These are phyloP conservation scores for Aspergillus sp. DNA, from an alignment of 2,329 filamentous ascomycete species.

Conservation along the genomic window DNA sequence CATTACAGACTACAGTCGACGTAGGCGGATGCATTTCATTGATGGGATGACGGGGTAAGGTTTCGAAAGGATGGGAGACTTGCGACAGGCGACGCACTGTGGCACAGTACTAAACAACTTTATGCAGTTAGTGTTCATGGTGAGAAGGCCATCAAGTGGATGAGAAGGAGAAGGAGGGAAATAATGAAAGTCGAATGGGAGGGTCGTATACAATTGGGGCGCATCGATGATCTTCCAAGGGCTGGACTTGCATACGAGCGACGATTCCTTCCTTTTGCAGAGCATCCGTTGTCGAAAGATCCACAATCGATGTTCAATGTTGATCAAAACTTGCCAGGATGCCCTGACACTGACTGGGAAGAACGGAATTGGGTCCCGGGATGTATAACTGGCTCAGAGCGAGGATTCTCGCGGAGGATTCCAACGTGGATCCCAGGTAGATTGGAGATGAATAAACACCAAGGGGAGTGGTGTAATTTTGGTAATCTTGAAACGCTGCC, in stretches of 20 bases:
- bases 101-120: constrained; percentile 12
- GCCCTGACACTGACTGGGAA: neutral
- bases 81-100: constrained; percentile 9
- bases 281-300: neutral
- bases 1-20: constrained; percentile 3
- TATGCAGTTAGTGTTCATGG: neutral
- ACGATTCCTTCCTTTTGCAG: neutral
- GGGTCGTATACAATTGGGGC: neutral
- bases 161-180: neutral
- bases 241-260: neutral
- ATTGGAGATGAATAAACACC: too few relatives aligned
- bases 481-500: neutral
- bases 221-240: neutral
- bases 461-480: neutral
- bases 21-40: constrained; percentile 5
- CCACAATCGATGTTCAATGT: neutral
- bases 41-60: constrained; percentile 3
- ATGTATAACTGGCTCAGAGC: neutral
- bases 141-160: neutral
- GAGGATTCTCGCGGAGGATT: neutral
- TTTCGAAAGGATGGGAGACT: constrained; percentile 7
- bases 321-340: neutral
- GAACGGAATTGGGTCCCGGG: neutral
- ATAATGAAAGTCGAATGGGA: neutral
- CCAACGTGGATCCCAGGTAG: neutral